Percentiles rank a stretch among this genome's conserved stretches.
Conservation (phyloP, 2,329 filamentous ascomycete genomes). For the Penicillium sp. region DNA sequence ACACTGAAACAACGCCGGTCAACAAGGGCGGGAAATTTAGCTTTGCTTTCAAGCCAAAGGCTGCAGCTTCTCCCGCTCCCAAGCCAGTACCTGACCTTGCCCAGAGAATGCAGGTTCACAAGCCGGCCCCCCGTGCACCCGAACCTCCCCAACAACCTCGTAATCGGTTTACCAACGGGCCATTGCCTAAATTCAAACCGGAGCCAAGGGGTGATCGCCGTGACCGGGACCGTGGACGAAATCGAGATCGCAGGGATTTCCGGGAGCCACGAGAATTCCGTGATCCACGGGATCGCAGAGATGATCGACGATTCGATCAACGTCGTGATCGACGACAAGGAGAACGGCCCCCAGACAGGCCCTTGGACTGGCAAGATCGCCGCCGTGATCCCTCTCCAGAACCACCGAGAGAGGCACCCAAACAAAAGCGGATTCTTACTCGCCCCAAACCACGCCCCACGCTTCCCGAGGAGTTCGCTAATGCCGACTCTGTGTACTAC, state of each 20-base stretch:
- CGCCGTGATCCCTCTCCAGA: slow-evolving; percentile 49
- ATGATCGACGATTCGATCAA: slow-evolving; percentile 42
- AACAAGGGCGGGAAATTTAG: slow-evolving; percentile 71
- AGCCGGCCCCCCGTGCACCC: slow-evolving; percentile 35
- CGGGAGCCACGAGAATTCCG: slow-evolving; percentile 30
- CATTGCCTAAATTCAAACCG: slow-evolving; percentile 40
- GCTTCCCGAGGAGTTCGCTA: slow-evolving; percentile 67
- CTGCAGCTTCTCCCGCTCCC: slow-evolving; percentile 54
- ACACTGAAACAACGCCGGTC: slow-evolving; percentile 53
- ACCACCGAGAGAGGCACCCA: slow-evolving; percentile 40
- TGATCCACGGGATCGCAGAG: slow-evolving; percentile 34
- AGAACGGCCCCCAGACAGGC: slow-evolving; percentile 26
- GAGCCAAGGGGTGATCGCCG: slow-evolving; percentile 43
- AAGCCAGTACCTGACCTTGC: slow-evolving; percentile 52
- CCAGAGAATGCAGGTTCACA: slow-evolving; percentile 45
- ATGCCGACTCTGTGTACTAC: slow-evolving; percentile 87
- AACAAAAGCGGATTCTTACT: slow-evolving; percentile 65
- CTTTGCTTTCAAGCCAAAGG: slow-evolving; percentile 86
- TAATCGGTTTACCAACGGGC: slow-evolving; percentile 39
- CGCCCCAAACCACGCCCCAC: slow-evolving; percentile 69
- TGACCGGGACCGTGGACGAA: slow-evolving; percentile 42
- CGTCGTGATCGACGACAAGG: slow-evolving; percentile 38
- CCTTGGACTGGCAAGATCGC: slow-evolving; percentile 43
- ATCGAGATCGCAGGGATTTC: slow-evolving; percentile 37
- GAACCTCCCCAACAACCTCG: slow-evolving; percentile 32